Conservation (phyloP, 768 basidiomycete species). For the Tricholoma terreum region DNA sequence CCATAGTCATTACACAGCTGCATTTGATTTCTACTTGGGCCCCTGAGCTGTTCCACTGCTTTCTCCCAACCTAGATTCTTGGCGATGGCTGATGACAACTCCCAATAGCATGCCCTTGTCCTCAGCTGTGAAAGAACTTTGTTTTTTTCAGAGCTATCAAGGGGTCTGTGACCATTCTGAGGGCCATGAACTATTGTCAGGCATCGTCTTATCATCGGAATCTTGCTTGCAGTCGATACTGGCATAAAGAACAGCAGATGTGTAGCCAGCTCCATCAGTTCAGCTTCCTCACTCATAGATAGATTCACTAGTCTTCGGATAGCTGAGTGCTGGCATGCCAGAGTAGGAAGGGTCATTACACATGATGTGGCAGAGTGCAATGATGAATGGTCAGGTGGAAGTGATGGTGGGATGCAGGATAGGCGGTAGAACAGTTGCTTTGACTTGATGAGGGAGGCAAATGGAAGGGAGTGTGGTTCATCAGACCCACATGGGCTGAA, state of each 20-base stretch:
- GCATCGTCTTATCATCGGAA: not conserved
- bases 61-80: not conserved
- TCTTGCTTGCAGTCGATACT: not conserved
- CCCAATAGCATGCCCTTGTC: not conserved
- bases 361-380: not conserved
- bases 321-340: no score
- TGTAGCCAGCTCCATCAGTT: not conserved
- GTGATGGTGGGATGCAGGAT: not conserved
- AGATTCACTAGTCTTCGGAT: not conserved
- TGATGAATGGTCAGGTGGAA: not conserved
- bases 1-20: no score
- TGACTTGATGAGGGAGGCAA: not conserved
- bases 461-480: not conserved
- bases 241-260: not conserved
- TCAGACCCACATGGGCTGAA: not conserved
- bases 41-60: not conserved
- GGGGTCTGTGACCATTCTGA: not conserved
- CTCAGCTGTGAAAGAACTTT: not conserved
- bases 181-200: not conserved
- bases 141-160: not conserved
- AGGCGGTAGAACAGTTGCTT: not conserved
- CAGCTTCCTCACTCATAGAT: not conserved
- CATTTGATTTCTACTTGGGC: no score
- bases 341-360: no score
- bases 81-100: not conserved